Evolutionary conservation across 306 rosid species (phyloP), one percentile per base, ranked within the genome.

Genomic region (Acacia crassicarpa): DNA sequence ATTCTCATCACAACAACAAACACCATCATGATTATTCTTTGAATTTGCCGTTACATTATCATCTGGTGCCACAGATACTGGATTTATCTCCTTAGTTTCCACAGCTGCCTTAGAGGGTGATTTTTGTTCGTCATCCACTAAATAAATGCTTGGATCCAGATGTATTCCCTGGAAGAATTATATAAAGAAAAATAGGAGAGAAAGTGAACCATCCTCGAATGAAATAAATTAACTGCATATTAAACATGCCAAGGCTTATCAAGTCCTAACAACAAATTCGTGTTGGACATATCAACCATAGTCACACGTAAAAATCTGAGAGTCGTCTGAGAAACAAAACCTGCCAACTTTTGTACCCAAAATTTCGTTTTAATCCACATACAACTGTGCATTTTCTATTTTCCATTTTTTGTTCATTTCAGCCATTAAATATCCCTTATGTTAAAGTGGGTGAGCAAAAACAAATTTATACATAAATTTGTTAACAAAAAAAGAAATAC

Each of bases 81-180:
- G 77, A 65, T 87, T 84, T 78, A 82, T 82, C 85, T 86, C 92
- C 63, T 84, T 86, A 40, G 41, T 84, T 85, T 89, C 89, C 16
- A 84, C 78, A 43, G 82, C 74, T 69, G 35, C 53, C n/a, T 56
- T 81, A n/a, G 85, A 75, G 38, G 86, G 86, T 54, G 91, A 71
- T 80, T 93, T 95, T 41, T 87, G 91, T 61, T 91, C 98, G 41
- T 95, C 94, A 27, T 95, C 98, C 91, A 95, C 96, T 77, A 95
- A 88, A 90, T 95, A 93, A 84, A 95, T 95, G 85, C 98, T 95
- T 74, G 99, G 99, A 87, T 95, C 98, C 89, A 95, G 87, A 91
- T 95, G 98, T 58, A 91, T 91, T 80, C 99, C 99, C 99, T 92
- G 89, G 51, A 79, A 83, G 80, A 68, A 75, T 65, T 62, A 75